Percentiles rank a stretch among this genome's conserved stretches.
Conservation (phyloP, 306 rosid species). For the Prunus dulcis region DNA sequence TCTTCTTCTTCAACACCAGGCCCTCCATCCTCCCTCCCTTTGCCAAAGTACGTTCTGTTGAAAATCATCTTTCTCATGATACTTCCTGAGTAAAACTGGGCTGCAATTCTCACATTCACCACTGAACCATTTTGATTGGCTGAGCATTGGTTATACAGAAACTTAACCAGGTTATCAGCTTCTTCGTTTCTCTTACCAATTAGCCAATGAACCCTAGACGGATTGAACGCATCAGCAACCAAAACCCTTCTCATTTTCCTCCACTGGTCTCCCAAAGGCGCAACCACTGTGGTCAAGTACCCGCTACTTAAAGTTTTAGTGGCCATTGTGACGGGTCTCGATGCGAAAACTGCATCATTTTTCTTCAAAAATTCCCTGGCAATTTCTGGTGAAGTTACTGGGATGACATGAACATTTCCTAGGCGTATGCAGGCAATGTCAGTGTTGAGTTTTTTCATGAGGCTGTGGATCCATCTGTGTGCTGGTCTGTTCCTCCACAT, state of each 20-base stretch:
- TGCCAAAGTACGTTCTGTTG: constrained; percentile 35
- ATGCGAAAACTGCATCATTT: constrained; percentile 38
- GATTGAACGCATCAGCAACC: constrained; percentile 1
- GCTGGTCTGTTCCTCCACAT: constrained; percentile 5
- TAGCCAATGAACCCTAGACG: constrained; percentile 20
- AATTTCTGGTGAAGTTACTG: constrained; percentile 28
- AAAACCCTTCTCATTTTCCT: constrained; percentile 20
- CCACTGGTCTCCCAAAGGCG: not conserved
- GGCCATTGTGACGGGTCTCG: constrained; percentile 27
- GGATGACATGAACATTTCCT: constrained; percentile 41
- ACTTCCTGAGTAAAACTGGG: not conserved
- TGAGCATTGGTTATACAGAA: constrained; percentile 19
- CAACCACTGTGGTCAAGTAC: constrained; percentile 3
- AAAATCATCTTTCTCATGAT: constrained; percentile 1
- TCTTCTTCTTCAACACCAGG: constrained; percentile 38
- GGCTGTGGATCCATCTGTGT: constrained; percentile 30
- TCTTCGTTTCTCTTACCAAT: constrained; percentile 33
- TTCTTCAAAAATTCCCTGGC: constrained; percentile 38
- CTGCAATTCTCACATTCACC: not conserved
- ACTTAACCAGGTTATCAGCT: constrained; percentile 37
- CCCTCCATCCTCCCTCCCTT: constrained; percentile 37
- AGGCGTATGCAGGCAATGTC: constrained; percentile 48
- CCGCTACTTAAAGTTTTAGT: constrained; percentile 14
- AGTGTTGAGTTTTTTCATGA: constrained; percentile 32
- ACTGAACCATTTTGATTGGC: not conserved